phyloP scores from a whole-genome alignment of 2,329 filamentous ascomycete species.

The Stenocarpella maydis region DNA sequence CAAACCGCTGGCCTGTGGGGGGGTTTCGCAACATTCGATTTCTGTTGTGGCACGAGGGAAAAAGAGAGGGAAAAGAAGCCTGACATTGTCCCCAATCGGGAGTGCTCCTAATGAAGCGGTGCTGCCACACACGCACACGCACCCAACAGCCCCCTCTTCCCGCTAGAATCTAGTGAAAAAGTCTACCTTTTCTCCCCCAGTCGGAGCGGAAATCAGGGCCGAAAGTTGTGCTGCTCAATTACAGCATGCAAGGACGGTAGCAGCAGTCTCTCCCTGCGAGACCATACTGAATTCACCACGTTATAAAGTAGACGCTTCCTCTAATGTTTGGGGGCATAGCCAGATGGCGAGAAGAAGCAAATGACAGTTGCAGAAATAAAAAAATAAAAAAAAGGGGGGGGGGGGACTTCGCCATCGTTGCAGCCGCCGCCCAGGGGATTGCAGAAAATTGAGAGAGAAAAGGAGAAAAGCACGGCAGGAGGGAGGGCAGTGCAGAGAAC shows the following conservation, averaged over 20 bases:
- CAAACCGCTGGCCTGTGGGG: constrained; percentile 3
- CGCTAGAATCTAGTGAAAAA: constrained; percentile 19
- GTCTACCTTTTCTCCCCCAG: neutral
- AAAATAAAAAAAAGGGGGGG: too few species aligned
- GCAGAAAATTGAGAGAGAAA: neutral
- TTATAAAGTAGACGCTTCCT: constrained; percentile 2
- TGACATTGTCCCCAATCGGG: constrained; percentile 5
- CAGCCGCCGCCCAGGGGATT: constrained; percentile 4
- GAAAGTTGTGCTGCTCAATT: constrained; percentile 2
- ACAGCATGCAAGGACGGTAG: constrained; percentile 9
- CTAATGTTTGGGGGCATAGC: neutral
- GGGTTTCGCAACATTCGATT: neutral
- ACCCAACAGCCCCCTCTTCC: neutral
- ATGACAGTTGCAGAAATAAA: neutral
- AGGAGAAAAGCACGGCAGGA: neutral
- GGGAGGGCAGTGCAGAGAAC: neutral
- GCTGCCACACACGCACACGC: neutral
- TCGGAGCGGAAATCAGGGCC: constrained; percentile 8
- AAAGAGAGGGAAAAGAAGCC: neutral
- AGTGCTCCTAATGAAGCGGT: neutral
- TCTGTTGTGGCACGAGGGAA: constrained; percentile 12
- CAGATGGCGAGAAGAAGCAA: neutral
- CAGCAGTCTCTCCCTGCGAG: neutral
- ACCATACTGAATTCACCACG: neutral
- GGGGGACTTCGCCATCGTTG: neutral